These are phyloP conservation scores for Tolypocladium amazonense DNA, from an alignment of 2,329 filamentous ascomycete species.

Conservation along the genomic window DNA sequence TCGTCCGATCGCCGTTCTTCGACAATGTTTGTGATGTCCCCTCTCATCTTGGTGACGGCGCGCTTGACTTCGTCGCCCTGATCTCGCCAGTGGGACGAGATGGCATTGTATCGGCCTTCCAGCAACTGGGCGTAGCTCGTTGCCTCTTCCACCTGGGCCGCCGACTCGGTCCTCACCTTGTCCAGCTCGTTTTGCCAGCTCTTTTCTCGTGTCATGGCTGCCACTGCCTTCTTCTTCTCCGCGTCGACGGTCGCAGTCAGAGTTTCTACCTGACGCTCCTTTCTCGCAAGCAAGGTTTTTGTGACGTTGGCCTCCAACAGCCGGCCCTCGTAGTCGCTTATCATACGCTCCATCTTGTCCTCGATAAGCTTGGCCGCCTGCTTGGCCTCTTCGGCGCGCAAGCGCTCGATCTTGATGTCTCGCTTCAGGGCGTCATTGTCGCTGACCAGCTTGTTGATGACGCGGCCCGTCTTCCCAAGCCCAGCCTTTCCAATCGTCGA, in stretches of 20 bases:
- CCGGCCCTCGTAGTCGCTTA: slow-evolving; percentile 58
- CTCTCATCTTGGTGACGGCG: slow-evolving; percentile 35
- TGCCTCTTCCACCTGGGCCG: slow-evolving; percentile 55
- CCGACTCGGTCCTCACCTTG: slow-evolving; percentile 46
- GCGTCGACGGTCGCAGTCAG: slow-evolving; percentile 52
- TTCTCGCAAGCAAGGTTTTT: slow-evolving; percentile 57
- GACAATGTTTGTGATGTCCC: slow-evolving; percentile 43
- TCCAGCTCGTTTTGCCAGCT: slow-evolving; percentile 56
- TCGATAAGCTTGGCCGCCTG: slow-evolving; percentile 57
- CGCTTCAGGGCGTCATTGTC: slow-evolving; percentile 71
- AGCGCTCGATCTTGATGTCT: slow-evolving; percentile 56
- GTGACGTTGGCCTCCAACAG: slow-evolving; percentile 62
- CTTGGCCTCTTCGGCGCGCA: slow-evolving; percentile 60
- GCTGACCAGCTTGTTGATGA: slow-evolving; percentile 72
- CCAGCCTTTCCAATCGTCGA: slow-evolving; percentile 60
- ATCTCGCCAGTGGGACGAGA: slow-evolving; percentile 55
- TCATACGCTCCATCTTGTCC: slow-evolving; percentile 59
- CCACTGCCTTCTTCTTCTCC: slow-evolving; percentile 51
- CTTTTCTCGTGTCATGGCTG: slow-evolving; percentile 49
- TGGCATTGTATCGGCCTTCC: slow-evolving; percentile 59
- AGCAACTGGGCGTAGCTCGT: slow-evolving; percentile 54
- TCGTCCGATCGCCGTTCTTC: slow-evolving; percentile 49
- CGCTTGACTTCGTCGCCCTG: slow-evolving; percentile 52
- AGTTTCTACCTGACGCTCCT: slow-evolving; percentile 64
- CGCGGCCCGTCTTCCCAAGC: slow-evolving; percentile 63